These are phyloP conservation scores for Suillus decipiens DNA, from an alignment of 768 basidiomycete species.

Conservation along the genomic window DNA sequence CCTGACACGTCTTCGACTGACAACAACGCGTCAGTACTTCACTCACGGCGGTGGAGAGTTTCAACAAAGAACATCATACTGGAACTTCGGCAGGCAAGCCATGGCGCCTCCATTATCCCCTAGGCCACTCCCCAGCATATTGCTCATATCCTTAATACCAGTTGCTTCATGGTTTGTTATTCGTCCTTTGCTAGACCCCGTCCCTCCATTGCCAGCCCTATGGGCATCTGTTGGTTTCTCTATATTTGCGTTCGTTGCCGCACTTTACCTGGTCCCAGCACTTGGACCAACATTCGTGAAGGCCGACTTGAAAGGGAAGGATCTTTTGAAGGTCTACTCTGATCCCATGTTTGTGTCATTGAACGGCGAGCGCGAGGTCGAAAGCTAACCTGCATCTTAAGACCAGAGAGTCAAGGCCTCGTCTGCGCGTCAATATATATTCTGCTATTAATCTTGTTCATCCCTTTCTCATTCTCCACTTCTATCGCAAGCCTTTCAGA, in stretches of 20 bases:
- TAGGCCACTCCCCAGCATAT: constrained; percentile 50
- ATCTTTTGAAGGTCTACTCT: constrained; percentile 81
- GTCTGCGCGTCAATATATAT: constrained; percentile 91
- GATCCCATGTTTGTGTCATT: constrained; percentile 60
- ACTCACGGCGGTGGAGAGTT: neutral
- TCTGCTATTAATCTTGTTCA: constrained; percentile 84
- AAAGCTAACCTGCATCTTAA: constrained; percentile 32
- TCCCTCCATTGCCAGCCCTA: constrained; percentile 69
- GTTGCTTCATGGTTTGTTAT: constrained; percentile 73
- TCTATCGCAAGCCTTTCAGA: constrained; percentile 51
- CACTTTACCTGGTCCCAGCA: constrained; percentile 78
- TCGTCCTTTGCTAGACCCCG: constrained; percentile 68
- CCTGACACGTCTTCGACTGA: neutral
- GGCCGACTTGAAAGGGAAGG: constrained; percentile 82
- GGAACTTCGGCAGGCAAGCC: constrained; percentile 6
- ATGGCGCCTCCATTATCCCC: constrained; percentile 36
- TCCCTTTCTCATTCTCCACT: constrained; percentile 92
- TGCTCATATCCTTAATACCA: constrained; percentile 64
- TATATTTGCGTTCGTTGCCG: constrained; percentile 76
- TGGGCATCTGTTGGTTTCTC: constrained; percentile 84
- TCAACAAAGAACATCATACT: neutral
- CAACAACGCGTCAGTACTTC: neutral
- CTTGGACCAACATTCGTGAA: constrained; percentile 79
- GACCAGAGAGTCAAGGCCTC: constrained; percentile 93
- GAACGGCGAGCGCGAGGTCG: neutral